These are phyloP conservation scores for Macrolepiota fuliginosa DNA, from an alignment of 768 basidiomycete species.

Conservation along the genomic window DNA sequence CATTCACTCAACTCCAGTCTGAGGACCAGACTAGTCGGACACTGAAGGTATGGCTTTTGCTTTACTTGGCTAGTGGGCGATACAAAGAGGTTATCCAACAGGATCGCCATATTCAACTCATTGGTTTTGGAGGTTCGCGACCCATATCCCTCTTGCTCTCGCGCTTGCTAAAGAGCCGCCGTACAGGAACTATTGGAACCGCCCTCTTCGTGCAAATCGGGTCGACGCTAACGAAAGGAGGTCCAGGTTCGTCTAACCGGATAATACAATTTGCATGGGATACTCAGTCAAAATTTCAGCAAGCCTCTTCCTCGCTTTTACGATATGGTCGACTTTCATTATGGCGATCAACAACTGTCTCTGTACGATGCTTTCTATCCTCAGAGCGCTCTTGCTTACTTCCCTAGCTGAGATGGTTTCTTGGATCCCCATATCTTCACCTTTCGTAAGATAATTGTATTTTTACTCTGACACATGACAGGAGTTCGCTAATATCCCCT, in stretches of 20 bases:
- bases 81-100: constrained; percentile 13
- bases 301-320: constrained; percentile 49
- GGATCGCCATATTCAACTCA: constrained; percentile 52
- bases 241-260: constrained; percentile 46
- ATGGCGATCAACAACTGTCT: constrained; percentile 48
- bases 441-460: constrained; percentile 48
- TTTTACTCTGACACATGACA: neutral
- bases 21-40: constrained; percentile 35
- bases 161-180: constrained; percentile 2
- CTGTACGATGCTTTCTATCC: constrained; percentile 22
- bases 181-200: constrained; percentile 66
- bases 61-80: neutral
- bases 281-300: constrained; percentile 22
- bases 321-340: constrained; percentile 47
- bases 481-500: neutral
- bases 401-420: constrained; percentile 75
- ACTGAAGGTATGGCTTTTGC: constrained; percentile 29
- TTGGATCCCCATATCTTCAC: constrained; percentile 77
- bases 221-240: constrained; percentile 52
- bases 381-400: constrained; percentile 17
- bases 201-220: constrained; percentile 78
- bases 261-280: constrained; percentile 19
- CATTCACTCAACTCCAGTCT: neutral
- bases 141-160: neutral
- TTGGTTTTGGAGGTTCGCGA: constrained; percentile 45